Conservation (phyloP, 306 rosid genomes). For the Cucumis hystrix region DNA sequence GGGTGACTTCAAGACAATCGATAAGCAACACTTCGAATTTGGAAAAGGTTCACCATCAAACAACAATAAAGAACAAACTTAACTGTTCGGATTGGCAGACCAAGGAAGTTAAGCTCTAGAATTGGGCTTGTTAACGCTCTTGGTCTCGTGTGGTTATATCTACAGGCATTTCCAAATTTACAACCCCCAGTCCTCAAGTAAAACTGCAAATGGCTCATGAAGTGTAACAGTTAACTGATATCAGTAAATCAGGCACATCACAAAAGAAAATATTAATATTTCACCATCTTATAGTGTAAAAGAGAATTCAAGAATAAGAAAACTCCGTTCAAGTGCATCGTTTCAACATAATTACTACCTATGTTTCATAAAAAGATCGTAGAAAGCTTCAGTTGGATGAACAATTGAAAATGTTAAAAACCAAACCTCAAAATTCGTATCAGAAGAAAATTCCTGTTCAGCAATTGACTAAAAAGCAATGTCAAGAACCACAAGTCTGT, state of each 20-base stretch:
- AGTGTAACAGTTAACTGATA: conserved; percentile 5
- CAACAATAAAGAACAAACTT: not conserved
- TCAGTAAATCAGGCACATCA: conserved; percentile 9
- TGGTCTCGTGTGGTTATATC: conserved; percentile 57
- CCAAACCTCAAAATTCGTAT: not conserved
- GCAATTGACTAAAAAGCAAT: not conserved
- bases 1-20: not conserved
- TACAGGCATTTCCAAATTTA: conserved; percentile 69
- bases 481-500: not conserved
- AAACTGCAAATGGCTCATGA: conserved; percentile 47
- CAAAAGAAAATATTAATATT: not conserved
- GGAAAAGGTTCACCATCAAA: not conserved
- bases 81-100: conserved; percentile 88
- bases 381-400: not conserved
- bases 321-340: not conserved
- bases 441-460: not conserved
- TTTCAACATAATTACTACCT: not conserved
- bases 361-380: not conserved
- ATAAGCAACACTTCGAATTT: not conserved
- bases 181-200: conserved; percentile 82
- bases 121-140: conserved; percentile 19
- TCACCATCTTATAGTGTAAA: not conserved
- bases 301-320: not conserved
- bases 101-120: conserved; percentile 65
- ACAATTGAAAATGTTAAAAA: not conserved